Evolutionary conservation across 2,329 filamentous ascomycete genomes (phyloP), one percentile per base, ranked within the genome.

Genomic region (Pseudodiploospora longispora): DNA sequence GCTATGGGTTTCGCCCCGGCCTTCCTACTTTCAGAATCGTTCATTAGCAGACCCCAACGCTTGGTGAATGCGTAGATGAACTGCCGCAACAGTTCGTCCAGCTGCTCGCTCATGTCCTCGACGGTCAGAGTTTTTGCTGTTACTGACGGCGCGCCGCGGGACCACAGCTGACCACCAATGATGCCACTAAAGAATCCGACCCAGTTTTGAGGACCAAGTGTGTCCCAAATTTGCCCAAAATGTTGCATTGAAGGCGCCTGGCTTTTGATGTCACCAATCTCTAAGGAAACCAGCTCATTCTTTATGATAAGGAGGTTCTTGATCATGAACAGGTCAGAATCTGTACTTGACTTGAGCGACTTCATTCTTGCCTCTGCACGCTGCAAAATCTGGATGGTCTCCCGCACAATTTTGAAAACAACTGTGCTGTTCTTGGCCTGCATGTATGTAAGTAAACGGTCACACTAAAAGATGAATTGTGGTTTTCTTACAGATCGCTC

Each of bases 261-360:
- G 44, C 74, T 75, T 47, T 78, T 69, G 10, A 80, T 74, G 52
- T 82, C 78, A 41, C 78, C 90, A 52, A 98, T 96, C 66, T 98
- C 93, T 49, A 98, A 89, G 7, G 90, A 90, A 28, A 98, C 82
- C 41, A 98, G 85, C 61, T 96, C 87, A 60, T 96, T 94, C 65
- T 97, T 97, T 41, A 98, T 78, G 40, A 96, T 83, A 40, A 98
- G 83, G 2, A 98, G 76, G 60, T 98, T 95, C 55, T 91, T 93
- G 55, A 98, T 83, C 58, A 96, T 82, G 65, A 98, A 98, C 4
- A 98, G 75, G 53, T 95, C 86, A 0, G 85, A 78, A 59, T 97
- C 89, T 6, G 83, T 60, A 27, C 75, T 71, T 44, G 64, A 58
- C 51, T 71, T 74, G 50, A 78, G 80, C 32, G 75, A 75, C 44